Evolutionary conservation across 2,329 filamentous ascomycete species (phyloP).

Genomic region (Trichophyton rubrum): DNA sequence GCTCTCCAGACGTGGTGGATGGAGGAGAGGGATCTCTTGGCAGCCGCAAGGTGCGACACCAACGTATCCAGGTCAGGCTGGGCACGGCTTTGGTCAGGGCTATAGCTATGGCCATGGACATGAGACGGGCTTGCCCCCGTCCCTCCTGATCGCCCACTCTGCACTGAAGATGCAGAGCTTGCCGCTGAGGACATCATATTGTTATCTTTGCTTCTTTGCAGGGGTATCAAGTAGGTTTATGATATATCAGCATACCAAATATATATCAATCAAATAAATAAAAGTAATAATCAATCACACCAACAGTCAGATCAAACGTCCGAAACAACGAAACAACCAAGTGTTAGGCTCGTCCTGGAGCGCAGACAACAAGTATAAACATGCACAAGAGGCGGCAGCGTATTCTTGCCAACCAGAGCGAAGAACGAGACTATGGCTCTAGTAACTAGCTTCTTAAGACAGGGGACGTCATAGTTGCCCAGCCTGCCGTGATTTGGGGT

Average conservation of each 20-base stretch:
- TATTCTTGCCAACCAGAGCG: neutral
- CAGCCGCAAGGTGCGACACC: conserved; percentile 69
- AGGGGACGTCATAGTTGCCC: neutral
- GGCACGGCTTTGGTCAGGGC: too few species aligned
- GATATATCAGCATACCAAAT: neutral
- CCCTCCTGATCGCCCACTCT: neutral
- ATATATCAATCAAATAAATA: too few species aligned
- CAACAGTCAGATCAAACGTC: too few species aligned
- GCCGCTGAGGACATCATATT: conserved; percentile 6
- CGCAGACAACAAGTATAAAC: too few species aligned
- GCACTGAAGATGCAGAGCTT: conserved; percentile 2
- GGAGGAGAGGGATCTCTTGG: conserved; percentile 76
- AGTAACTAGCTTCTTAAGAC: neutral
- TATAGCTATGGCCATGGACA: too few species aligned
- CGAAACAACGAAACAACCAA: too few species aligned
- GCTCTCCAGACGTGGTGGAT: conserved; percentile 73
- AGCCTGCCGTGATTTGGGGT: neutral
- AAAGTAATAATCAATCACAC: too few species aligned
- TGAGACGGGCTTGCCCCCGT: neutral
- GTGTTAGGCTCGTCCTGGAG: too few species aligned
- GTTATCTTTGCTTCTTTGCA: neutral
- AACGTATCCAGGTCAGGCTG: conserved; percentile 53
- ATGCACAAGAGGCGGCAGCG: neutral
- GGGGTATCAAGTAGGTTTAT: neutral
- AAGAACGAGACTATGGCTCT: neutral